Percentiles rank a stretch among this genome's conserved stretches.
Evolutionary conservation across 805 yeast species (phyloP).

Genomic region (Alloascoidea africana): DNA sequence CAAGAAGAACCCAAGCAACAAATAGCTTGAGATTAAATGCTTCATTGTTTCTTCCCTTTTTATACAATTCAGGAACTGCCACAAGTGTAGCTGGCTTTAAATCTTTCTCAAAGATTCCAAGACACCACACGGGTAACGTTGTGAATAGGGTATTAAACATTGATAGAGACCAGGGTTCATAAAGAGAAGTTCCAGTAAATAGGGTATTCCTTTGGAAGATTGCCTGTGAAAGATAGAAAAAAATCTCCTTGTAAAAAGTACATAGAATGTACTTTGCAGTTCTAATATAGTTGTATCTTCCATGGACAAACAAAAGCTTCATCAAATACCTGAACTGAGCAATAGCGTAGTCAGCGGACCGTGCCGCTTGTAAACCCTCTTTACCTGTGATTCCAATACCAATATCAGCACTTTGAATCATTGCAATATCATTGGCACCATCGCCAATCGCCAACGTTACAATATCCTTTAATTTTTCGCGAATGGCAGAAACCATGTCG

Average conservation of each 20-base stretch:
- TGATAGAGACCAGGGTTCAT: constrained; percentile 91
- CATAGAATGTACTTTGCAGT: constrained; percentile 85
- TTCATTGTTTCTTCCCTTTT: constrained; percentile 57
- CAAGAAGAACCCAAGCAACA: constrained; percentile 63
- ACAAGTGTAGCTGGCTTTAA: constrained; percentile 74
- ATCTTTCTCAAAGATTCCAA: constrained; percentile 95
- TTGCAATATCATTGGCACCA: constrained; percentile 98
- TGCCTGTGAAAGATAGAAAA: constrained; percentile 81
- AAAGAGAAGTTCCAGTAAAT: constrained; percentile 86
- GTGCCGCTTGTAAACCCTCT: constrained; percentile 94
- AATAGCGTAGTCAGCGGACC: constrained; percentile 87
- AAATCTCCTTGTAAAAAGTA: constrained; percentile 87
- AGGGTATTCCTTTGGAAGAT: constrained; percentile 74
- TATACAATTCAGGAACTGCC: constrained; percentile 84
- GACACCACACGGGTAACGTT: constrained; percentile 75
- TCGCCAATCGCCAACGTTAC: constrained; percentile 96
- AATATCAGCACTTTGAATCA: constrained; percentile 97
- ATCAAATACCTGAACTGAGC: constrained; percentile 83
- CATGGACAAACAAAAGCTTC: constrained; percentile 82
- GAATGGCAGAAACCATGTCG: constrained; percentile 66
- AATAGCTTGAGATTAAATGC: constrained; percentile 63
- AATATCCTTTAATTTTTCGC: constrained; percentile 46
- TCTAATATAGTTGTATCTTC: constrained; percentile 86
- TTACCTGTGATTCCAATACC: constrained; percentile 96
- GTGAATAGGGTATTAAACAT: constrained; percentile 97